Evolutionary conservation across 305 asterid species (phyloP), one percentile per base, ranked within the genome.

Genomic region (Withania somnifera): DNA sequence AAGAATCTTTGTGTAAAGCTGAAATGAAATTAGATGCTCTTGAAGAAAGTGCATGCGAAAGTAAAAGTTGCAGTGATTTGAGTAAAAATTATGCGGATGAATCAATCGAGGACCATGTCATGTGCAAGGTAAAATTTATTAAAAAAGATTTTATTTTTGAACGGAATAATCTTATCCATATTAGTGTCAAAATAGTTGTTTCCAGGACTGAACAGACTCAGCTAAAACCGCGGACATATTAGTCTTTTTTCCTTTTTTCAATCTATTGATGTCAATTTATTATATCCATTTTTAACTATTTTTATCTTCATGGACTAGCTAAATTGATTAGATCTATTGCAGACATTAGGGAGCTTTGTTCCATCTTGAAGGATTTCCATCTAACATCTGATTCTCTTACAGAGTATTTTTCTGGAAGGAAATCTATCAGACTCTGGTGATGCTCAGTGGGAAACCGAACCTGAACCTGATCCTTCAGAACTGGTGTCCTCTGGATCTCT

Each of bases 1-100:
- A 84, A 82, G 92, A 84, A 79, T 28, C 86, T 83, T 42, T 83
- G 53, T 87, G 40, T 79, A 87, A 81, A 56, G 82, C 84, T 82
- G 77, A 94, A 28, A 58, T 66, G 67, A 87, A 86, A 83, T 86
- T 94, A 83, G 92, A 86, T 60, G 88, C 89, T 47, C 90, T 93
- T 85, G 92, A 90, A 77, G 98, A 94, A 89, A 92, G 91, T 89
- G 98, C 90, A 84, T 90, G 86, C 61, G 97, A 88, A 84, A 89
- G 87, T 28, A 89, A 84, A 82, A 88, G 89, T 88, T 85, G 88
- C 82, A 56, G 66, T 50, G 88, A 92, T 88, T 82, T 87, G 76
- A 87, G 93, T 88, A 75, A 83, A 84, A 84, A 78, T 38, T 52
- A 42, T 19, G 82, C 90, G 6, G 81, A 85, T 84, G 95, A 86